A percentile compares a stretch with the other conserved stretches of the same genome.
These are phyloP conservation scores for Entomophthora muscae DNA, from an alignment of 371 early-diverging fungal genomes.

Conservation along the genomic window DNA sequence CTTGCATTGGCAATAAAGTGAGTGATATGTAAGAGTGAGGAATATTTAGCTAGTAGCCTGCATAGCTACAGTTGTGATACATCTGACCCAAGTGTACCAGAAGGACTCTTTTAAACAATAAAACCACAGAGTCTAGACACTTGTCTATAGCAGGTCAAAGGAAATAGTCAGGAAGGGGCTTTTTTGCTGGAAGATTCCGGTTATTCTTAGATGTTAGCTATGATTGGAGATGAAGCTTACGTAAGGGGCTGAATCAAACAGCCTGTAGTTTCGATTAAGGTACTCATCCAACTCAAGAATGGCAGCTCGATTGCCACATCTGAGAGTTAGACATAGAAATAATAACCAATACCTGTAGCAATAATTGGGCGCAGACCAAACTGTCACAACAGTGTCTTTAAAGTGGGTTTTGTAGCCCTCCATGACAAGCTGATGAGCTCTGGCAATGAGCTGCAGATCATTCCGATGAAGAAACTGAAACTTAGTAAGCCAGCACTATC, in stretches of 20 bases:
- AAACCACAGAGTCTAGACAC: background rate
- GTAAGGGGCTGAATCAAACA: constrained; percentile 27
- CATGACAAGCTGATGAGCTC: constrained; percentile 98
- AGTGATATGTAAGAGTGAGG: too few relatives aligned
- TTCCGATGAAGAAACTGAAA: constrained; percentile 74
- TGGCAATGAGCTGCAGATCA: constrained; percentile 80
- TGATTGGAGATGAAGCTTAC: background rate
- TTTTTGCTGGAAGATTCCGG: background rate
- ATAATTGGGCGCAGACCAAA: constrained; percentile 99
- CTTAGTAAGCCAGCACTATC: background rate
- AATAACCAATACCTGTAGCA: constrained; percentile 53
- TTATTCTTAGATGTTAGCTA: background rate
- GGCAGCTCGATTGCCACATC: constrained; percentile 97
- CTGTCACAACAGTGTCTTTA: constrained; percentile 90
- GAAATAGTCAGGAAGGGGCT: background rate
- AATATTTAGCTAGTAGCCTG: too few relatives aligned
- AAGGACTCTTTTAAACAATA: background rate
- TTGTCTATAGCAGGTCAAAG: background rate
- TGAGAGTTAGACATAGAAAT: background rate
- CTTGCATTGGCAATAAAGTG: too few relatives aligned
- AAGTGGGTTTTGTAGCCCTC: constrained; percentile 95
- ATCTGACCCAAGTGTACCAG: too few relatives aligned
- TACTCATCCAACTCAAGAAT: constrained; percentile 93
- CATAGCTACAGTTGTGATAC: too few relatives aligned
- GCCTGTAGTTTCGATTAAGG: constrained; percentile 58